Evolutionary conservation across 2,329 filamentous ascomycete genomes (phyloP), one percentile per base, ranked within the genome.

Genomic region (Thermochaetoides dissita): DNA sequence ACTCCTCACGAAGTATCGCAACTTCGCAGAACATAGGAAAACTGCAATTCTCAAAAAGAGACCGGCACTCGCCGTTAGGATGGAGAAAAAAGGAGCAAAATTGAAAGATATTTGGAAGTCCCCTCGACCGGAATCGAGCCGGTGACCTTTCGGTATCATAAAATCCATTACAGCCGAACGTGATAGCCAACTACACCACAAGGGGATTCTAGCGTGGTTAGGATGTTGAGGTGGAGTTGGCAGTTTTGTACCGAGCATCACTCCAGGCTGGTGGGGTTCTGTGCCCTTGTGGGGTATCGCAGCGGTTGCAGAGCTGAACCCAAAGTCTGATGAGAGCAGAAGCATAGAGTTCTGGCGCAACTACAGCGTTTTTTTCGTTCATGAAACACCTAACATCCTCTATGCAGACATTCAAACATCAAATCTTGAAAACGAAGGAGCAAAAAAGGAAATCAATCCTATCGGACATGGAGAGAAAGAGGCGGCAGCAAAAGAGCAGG

Each of bases 121-220:
- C 38, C 38, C 38, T 39, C 38, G 38, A 39, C 38, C 38, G 38
- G 38, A 39, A 39, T 39, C 38, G 38, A 39, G 38, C 38, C 38
- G 38, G 38, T 39, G 38, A 39, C 38, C 38, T 39, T 39, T 39
- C 41, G 41, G 38, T 43, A 36, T 38, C 32, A 43, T 43, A 43
- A 43, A 37, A 37, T 30, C 41, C 37, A 40, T 44, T 44, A 44
- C 42, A 44, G 42, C 38, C 42, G 42, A 44, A 44, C 42, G 42
- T 44, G 42, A 44, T 44, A 44, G 42, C 42, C 42, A 44, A 44
- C 42, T 44, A 44, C 42, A 44, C 42, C 42, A 44, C 42, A 44
- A 44, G 42, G 42, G 42, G 42, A 12, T 43, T n/a, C 17, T 38
- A 4, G 2, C 29, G 12, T 10, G 33, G 28, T 30, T 38, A 28